Percentiles rank a stretch among this genome's conserved stretches.
phyloP scores from a whole-genome alignment of 139 green algal species.

The Chlorella vulgaris region DNA sequence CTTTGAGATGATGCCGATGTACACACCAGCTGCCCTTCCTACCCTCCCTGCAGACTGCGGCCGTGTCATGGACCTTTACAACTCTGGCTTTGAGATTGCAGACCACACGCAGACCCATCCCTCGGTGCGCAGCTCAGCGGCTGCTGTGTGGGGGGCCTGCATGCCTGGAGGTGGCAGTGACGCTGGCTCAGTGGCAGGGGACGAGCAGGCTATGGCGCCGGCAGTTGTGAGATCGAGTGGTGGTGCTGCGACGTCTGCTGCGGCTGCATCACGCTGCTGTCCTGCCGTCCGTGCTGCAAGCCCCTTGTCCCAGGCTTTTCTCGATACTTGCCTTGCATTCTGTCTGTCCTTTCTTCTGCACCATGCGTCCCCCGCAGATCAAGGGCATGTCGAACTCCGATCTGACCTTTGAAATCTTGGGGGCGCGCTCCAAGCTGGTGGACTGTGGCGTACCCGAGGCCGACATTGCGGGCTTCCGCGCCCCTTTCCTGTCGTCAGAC shows the following conservation, averaged over 20 bases:
- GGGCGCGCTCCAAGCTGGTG: not conserved
- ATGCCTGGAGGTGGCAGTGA: not conserved
- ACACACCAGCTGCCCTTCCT: not conserved
- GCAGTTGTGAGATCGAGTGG: not conserved
- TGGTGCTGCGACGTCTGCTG: too few species aligned
- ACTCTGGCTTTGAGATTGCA: not conserved
- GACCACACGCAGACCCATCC: constrained; percentile 3
- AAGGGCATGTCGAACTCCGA: not conserved
- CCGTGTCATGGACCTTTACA: not conserved
- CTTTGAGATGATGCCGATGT: not conserved
- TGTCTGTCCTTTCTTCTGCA: not conserved
- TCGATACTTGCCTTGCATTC: not conserved
- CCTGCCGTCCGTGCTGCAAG: too few species aligned
- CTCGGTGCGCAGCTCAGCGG: not conserved
- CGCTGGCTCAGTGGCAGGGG: not conserved
- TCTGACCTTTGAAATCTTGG: constrained; percentile 17
- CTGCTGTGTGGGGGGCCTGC: not conserved
- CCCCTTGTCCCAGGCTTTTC: too few species aligned
- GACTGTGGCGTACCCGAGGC: constrained; percentile 18
- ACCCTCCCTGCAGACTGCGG: constrained; percentile 8
- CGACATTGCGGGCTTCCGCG: not conserved
- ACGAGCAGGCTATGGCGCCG: too few species aligned
- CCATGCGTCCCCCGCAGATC: not conserved
- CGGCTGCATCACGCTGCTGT: too few species aligned
- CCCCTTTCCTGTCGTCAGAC: constrained; percentile 30